Conservation (phyloP, 2,329 filamentous ascomycete species). For the Microdochium bolleyi region DNA sequence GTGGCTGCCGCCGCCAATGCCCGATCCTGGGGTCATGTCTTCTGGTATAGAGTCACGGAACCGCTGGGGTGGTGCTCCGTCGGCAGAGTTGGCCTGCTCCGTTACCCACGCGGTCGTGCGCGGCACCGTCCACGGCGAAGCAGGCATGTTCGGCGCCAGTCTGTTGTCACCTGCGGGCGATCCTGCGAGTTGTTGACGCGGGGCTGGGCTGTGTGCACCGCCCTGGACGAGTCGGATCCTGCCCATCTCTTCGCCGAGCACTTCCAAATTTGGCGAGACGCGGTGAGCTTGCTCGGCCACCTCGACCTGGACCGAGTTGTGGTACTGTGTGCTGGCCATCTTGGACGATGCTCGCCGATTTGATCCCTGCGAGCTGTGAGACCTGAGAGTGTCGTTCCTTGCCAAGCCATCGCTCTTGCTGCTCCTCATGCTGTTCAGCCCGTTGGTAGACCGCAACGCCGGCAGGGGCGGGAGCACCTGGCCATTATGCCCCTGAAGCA, state of each 20-base stretch:
- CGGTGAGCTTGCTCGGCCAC: not conserved
- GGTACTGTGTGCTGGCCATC: not conserved
- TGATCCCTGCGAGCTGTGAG: not conserved
- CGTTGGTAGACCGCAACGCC: not conserved
- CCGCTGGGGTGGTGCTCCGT: not conserved
- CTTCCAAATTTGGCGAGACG: not conserved
- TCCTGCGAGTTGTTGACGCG: not conserved
- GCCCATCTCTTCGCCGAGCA: not conserved
- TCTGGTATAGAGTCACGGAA: not conserved
- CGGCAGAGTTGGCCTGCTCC: not conserved
- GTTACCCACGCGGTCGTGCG: slow-evolving; percentile 3
- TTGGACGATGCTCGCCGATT: not conserved
- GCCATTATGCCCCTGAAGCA: not conserved
- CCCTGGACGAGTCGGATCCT: not conserved
- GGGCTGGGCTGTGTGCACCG: not conserved
- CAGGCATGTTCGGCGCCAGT: not conserved
- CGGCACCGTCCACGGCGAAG: not conserved
- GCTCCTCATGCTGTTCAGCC: not conserved
- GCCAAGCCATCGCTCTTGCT: not conserved
- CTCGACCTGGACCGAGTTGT: not conserved
- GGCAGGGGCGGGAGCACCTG: not conserved
- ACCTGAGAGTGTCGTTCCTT: not conserved
- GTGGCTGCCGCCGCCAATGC: not conserved
- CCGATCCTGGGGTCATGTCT: not conserved
- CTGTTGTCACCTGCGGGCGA: not conserved